phyloP scores from a whole-genome alignment of 306 rosid species.

The Senna tora region DNA sequence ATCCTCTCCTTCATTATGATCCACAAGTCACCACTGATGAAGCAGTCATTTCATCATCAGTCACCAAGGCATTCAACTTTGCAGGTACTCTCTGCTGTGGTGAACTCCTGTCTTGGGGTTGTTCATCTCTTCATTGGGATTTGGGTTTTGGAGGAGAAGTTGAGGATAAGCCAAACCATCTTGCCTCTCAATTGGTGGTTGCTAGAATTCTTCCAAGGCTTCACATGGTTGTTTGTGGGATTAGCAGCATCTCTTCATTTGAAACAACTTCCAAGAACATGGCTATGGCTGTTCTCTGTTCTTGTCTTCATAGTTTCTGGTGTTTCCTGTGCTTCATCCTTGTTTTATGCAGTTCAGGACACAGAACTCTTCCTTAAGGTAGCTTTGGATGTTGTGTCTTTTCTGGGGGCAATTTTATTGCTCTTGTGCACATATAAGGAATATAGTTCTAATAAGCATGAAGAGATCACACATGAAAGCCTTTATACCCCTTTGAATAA shows the following conservation, averaged over 20 bases:
- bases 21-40: conserved; percentile 35
- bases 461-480: too few species aligned
- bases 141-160: too few species aligned
- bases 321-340: conserved; percentile 46
- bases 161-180: too few species aligned
- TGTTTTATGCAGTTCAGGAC: conserved; percentile 39
- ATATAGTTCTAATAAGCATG: too few species aligned
- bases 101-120: conserved; percentile 53
- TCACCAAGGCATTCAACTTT: conserved; percentile 39
- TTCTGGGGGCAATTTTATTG: too few species aligned
- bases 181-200: conserved; percentile 55
- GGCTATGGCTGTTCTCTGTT: conserved; percentile 46
- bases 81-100: conserved; percentile 49
- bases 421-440: too few species aligned
- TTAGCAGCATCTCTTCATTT: conserved; percentile 44
- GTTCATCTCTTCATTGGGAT: conserved; percentile 41
- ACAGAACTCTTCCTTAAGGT: conserved; percentile 36
- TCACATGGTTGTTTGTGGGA: conserved; percentile 51
- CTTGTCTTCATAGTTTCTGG: conserved; percentile 44
- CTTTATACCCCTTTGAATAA: too few species aligned
- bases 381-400: too few species aligned
- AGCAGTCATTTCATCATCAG: conserved; percentile 32
- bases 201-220: conserved; percentile 57
- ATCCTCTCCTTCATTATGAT: conserved; percentile 49
- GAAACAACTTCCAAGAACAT: conserved; percentile 46